These are phyloP conservation scores for Euphrasia confusa DNA, from an alignment of 257 asterid species.

Conservation along the genomic window DNA sequence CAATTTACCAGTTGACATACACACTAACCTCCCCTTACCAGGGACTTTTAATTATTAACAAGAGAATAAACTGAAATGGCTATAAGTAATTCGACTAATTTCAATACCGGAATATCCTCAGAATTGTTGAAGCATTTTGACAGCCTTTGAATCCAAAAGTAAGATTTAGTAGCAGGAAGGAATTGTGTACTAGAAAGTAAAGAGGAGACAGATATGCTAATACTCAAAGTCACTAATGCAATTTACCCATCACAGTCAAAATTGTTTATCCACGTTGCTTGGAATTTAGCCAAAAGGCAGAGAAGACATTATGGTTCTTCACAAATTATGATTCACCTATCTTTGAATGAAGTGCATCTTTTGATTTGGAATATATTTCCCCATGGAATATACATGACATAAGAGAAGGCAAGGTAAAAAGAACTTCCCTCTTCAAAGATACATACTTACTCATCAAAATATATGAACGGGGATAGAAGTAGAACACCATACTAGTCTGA, in stretches of 20 bases:
- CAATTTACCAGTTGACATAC: conserved; percentile 65
- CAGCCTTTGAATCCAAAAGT: conserved; percentile 72
- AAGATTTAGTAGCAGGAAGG: conserved; percentile 62
- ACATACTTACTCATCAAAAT: conserved; percentile 40
- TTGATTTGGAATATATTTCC: conserved; percentile 34
- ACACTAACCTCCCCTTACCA: conserved; percentile 97
- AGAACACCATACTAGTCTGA: conserved; percentile 39
- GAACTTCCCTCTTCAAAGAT: conserved; percentile 39
- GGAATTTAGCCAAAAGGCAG: too few species aligned
- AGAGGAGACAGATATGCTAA: conserved; percentile 53
- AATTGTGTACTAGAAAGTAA: conserved; percentile 42
- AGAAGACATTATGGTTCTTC: too few species aligned
- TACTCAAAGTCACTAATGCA: conserved; percentile 39
- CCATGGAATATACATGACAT: conserved; percentile 33
- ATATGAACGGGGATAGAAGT: conserved; percentile 43
- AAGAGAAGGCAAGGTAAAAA: conserved; percentile 18
- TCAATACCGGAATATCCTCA: conserved; percentile 63
- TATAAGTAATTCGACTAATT: conserved; percentile 28
- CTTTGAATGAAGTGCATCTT: conserved; percentile 48
- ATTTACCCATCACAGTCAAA: conserved; percentile 70
- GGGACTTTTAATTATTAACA: conserved; percentile 47
- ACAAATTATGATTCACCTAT: conserved; percentile 40
- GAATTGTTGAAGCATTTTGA: conserved; percentile 70
- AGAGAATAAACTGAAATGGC: conserved; percentile 28
- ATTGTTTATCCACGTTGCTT: conserved; percentile 19